A percentile compares a stretch with the other conserved stretches of the same genome.
These are phyloP conservation scores for Xylaria telfairii DNA, from an alignment of 495 filamentous ascomycete species.

Conservation along the genomic window DNA sequence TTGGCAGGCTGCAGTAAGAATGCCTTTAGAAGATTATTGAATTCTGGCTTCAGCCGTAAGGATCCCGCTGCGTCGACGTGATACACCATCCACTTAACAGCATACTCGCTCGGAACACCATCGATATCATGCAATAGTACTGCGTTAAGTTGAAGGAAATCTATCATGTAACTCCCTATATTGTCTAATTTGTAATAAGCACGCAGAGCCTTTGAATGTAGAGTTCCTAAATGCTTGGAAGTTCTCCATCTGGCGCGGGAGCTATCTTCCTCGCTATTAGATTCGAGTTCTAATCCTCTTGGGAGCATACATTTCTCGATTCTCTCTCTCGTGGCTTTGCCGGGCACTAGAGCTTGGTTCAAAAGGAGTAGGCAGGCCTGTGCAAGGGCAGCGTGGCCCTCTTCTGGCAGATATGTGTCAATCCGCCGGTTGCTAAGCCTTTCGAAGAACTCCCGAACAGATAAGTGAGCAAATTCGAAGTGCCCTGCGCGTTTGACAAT, in stretches of 20 bases:
- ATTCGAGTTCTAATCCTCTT: neutral
- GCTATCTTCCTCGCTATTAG: neutral
- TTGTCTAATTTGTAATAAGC: no score
- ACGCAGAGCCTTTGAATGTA: no score
- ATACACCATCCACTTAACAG: neutral
- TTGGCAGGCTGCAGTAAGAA: neutral
- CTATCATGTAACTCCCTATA: no score
- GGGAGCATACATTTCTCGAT: neutral
- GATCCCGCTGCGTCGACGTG: neutral
- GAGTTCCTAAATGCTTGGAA: no score
- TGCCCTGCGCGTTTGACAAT: neutral
- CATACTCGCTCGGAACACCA: neutral
- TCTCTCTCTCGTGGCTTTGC: neutral
- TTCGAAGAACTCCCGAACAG: conserved; percentile 1
- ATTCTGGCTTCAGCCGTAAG: neutral
- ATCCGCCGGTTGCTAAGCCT: neutral
- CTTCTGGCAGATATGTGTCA: neutral
- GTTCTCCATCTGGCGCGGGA: neutral
- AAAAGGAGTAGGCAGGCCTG: neutral
- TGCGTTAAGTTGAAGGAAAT: neutral
- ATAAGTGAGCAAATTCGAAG: conserved; percentile 5
- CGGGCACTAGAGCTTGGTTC: neutral
- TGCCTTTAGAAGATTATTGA: neutral
- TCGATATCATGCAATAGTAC: no score
- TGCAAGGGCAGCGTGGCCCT: neutral